These are phyloP conservation scores for Athelia psychrophila DNA, from an alignment of 1,284 basidiomycete genomes.

Conservation along the genomic window DNA sequence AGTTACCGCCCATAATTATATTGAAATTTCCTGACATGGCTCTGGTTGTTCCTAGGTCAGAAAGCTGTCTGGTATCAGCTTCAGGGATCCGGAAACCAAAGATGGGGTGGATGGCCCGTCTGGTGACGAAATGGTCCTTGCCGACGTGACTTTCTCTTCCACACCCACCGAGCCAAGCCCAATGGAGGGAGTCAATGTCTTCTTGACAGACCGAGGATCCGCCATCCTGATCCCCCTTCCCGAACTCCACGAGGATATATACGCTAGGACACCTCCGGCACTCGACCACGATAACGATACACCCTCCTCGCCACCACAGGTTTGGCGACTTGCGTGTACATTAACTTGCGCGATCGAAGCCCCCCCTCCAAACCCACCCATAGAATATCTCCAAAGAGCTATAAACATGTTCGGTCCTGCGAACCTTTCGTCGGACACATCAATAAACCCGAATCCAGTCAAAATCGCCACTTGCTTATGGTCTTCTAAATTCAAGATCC, in stretches of 20 bases:
- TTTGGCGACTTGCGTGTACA: no score
- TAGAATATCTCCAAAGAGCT: constrained; percentile 31
- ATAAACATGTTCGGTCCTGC: constrained; percentile 27
- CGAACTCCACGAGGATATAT: no score
- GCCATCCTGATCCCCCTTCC: no score
- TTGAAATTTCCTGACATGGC: not conserved
- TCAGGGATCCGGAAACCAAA: constrained; percentile 31
- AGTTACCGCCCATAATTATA: not conserved
- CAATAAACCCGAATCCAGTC: constrained; percentile 24
- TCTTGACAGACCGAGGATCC: no score
- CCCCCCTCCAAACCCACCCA: constrained; percentile 28
- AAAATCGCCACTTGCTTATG: constrained; percentile 29
- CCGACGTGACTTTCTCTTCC: constrained; percentile 30
- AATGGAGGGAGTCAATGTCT: not conserved
- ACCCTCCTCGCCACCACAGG: no score
- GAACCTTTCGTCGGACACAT: constrained; percentile 24
- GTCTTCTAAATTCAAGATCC: constrained; percentile 34
- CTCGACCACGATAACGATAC: no score
- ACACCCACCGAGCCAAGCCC: not conserved
- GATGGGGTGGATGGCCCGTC: constrained; percentile 15
- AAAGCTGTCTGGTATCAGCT: constrained; percentile 27
- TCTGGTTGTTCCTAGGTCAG: constrained; percentile 25
- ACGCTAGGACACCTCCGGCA: no score
- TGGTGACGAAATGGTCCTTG: constrained; percentile 29
- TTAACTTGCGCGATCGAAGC: no score